Conservation (phyloP, 2,329 filamentous ascomycete species). For the Periconia digitata region DNA sequence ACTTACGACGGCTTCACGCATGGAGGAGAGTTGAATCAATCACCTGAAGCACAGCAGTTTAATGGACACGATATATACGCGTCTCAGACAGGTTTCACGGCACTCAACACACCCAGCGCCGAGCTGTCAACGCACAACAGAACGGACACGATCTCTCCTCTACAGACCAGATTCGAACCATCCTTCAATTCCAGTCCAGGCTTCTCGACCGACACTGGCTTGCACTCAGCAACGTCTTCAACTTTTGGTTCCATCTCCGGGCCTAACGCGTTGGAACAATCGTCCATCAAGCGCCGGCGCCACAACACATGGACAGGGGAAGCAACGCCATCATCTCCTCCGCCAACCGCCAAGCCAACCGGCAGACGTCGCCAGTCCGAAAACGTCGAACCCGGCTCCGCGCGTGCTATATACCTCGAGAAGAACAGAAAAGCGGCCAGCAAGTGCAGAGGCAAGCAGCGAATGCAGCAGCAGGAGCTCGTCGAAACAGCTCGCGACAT, state of each 20-base stretch:
- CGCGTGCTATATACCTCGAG: conserved; percentile 52
- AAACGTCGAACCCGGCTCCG: conserved; percentile 24
- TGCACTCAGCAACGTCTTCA: neutral
- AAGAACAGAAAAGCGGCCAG: conserved; percentile 71
- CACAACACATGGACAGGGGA: neutral
- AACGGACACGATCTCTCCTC: neutral
- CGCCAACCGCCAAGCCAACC: neutral
- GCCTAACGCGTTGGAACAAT: neutral
- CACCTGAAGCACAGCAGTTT: neutral
- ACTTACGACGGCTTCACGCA: neutral
- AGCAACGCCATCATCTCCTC: neutral
- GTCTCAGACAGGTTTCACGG: neutral
- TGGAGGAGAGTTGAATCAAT: neutral
- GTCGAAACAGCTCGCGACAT: conserved; percentile 45
- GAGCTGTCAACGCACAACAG: neutral
- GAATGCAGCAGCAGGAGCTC: conserved; percentile 54
- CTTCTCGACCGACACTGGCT: neutral
- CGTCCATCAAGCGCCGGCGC: neutral
- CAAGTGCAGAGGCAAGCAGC: conserved; percentile 71
- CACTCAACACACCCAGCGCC: neutral
- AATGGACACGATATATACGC: neutral
- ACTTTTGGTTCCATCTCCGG: neutral
- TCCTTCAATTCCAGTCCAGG: neutral
- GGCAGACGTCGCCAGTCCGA: neutral
- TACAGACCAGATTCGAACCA: neutral